These are phyloP conservation scores for Hanseniaspora singularis DNA, from an alignment of 805 yeast genomes.

Conservation along the genomic window DNA sequence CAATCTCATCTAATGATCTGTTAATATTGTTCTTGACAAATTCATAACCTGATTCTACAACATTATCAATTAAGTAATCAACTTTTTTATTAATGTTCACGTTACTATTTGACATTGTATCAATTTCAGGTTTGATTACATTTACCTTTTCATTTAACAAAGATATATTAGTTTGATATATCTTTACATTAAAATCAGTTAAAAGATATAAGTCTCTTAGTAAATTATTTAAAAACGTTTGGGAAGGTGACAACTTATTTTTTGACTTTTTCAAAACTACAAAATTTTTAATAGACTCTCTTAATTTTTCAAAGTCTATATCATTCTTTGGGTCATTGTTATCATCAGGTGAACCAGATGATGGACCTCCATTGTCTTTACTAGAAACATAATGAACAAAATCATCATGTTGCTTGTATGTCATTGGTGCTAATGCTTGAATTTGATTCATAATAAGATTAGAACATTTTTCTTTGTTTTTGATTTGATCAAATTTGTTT, in stretches of 20 bases:
- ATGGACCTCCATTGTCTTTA: constrained; percentile 31
- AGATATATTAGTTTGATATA: constrained; percentile 40
- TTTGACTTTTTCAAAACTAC: constrained; percentile 78
- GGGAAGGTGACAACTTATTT: constrained; percentile 86
- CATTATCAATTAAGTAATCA: constrained; percentile 49
- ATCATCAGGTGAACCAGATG: constrained; percentile 25
- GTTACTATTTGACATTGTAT: constrained; percentile 41
- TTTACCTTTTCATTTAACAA: constrained; percentile 39
- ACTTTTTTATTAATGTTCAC: constrained; percentile 45
- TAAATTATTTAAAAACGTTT: constrained; percentile 65
- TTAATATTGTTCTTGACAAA: constrained; percentile 44
- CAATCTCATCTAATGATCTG: constrained; percentile 35
- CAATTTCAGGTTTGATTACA: constrained; percentile 52
- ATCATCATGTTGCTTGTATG: constrained; percentile 75
- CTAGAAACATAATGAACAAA: constrained; percentile 89
- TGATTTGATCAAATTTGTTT: constrained; percentile 78
- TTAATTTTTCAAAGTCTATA: constrained; percentile 72
- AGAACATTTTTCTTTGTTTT: constrained; percentile 68
- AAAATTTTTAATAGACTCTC: constrained; percentile 72
- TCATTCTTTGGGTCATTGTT: constrained; percentile 29
- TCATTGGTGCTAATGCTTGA: constrained; percentile 73
- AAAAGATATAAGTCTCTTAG: constrained; percentile 52
- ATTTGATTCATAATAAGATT: constrained; percentile 73
- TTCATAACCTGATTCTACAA: constrained; percentile 48
- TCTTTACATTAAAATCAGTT: constrained; percentile 49